A percentile compares a stretch with the other conserved stretches of the same genome.
Evolutionary conservation across 2,329 filamentous ascomycete species (phyloP).

Genomic region (Plenodomus biglobosus): DNA sequence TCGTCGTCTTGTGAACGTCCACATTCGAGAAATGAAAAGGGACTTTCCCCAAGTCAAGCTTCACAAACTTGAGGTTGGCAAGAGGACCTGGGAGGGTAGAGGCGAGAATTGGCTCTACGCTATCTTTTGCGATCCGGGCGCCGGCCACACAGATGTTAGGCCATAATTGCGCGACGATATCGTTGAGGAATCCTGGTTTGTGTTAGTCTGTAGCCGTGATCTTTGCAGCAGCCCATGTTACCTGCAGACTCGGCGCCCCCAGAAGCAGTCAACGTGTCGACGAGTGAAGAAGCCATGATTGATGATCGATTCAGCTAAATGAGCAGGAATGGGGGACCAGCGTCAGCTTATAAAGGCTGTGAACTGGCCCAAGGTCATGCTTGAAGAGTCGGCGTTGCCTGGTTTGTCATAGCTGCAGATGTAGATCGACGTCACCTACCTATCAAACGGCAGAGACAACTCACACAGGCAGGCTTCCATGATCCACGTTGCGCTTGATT

Average conservation of each 20-base stretch:
- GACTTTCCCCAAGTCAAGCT: constrained; percentile 50
- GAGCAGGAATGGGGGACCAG: background rate
- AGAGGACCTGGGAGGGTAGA: constrained; percentile 52
- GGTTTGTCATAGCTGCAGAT: background rate
- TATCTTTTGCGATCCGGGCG: constrained; percentile 50
- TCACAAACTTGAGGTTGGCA: constrained; percentile 48
- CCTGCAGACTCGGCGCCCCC: constrained; percentile 47
- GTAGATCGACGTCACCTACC: background rate
- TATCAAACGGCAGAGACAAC: background rate
- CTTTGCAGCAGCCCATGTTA: constrained; percentile 8
- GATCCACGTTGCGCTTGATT: background rate
- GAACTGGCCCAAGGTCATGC: background rate
- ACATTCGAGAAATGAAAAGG: constrained; percentile 49
- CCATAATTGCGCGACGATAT: constrained; percentile 53
- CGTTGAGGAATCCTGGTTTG: constrained; percentile 50
- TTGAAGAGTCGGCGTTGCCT: background rate
- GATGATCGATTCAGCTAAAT: background rate
- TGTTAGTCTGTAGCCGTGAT: background rate
- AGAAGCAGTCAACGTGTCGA: constrained; percentile 47
- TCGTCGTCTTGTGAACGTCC: constrained; percentile 50
- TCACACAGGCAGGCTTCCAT: background rate
- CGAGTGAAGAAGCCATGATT: constrained; percentile 19
- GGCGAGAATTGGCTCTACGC: constrained; percentile 53
- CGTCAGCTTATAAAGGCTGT: background rate
- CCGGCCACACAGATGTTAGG: constrained; percentile 53